Evolutionary conservation across 768 basidiomycete genomes (phyloP).

Genomic region (Trichaptum fuscoviolaceum): DNA sequence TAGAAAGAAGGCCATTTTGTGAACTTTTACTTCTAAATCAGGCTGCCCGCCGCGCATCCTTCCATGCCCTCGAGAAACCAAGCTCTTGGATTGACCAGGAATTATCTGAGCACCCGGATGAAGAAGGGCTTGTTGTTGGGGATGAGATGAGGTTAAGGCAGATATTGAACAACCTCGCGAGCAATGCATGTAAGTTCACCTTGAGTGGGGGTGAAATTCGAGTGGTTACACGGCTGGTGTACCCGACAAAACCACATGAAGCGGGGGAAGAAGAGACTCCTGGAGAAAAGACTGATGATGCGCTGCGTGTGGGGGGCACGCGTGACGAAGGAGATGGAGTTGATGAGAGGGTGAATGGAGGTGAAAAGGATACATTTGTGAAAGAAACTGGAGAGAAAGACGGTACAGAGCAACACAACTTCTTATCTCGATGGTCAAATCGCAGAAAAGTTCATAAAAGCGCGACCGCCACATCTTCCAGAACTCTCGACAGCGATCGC

Average conservation of each 20-base stretch:
- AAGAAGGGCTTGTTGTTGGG: conserved; percentile 26
- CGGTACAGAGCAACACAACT: no score
- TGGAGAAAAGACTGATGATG: no score
- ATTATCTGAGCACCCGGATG: conserved; percentile 5
- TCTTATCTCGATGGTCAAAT: no score
- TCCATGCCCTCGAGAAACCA: conserved; percentile 38
- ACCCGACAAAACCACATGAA: neutral
- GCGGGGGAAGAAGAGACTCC: no score
- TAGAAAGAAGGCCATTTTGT: no score
- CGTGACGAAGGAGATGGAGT: neutral
- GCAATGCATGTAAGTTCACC: conserved; percentile 19
- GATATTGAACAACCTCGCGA: conserved; percentile 29
- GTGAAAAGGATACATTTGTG: no score
- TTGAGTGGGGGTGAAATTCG: conserved; percentile 20
- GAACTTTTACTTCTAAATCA: conserved; percentile 19
- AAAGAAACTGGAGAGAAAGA: no score
- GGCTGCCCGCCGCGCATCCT: conserved; percentile 58
- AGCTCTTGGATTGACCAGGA: neutral
- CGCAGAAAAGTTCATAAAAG: no score
- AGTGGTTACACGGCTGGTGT: conserved; percentile 26
- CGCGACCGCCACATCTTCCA: no score
- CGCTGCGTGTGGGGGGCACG: no score
- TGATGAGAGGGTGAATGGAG: no score
- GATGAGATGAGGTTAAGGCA: conserved; percentile 34
- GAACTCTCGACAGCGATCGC: no score